Percentiles rank a stretch among this genome's conserved stretches.
These are phyloP conservation scores for Aphanomyces euteiches DNA, from an alignment of 352 stramenopile species.

Conservation along the genomic window DNA sequence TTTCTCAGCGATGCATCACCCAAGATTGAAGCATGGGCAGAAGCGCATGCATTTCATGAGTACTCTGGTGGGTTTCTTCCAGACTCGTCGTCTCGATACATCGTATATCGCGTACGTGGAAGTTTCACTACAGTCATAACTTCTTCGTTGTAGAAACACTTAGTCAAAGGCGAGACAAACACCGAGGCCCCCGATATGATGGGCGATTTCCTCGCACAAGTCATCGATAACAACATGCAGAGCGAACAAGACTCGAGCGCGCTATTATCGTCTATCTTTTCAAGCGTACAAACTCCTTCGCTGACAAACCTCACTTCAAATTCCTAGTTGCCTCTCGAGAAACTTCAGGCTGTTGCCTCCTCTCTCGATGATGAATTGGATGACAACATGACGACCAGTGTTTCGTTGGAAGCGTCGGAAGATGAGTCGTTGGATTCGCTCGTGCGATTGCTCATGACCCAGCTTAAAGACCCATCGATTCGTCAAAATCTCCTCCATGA, in stretches of 20 bases:
- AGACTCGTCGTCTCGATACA: not conserved
- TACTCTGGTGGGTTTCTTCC: slow-evolving; percentile 1
- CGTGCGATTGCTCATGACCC: slow-evolving; percentile 25
- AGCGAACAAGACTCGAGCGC: not conserved
- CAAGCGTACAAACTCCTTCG: not conserved
- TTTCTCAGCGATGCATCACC: slow-evolving; percentile 4
- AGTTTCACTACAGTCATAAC: too few species aligned
- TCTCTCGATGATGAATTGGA: not conserved
- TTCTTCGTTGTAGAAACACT: slow-evolving; percentile 12
- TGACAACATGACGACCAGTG: not conserved
- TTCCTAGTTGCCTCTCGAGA: slow-evolving; percentile 18
- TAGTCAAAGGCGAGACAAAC: not conserved
- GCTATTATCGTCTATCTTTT: slow-evolving; percentile 24
- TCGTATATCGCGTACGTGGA: slow-evolving; percentile 24
- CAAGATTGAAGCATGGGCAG: slow-evolving; percentile 19
- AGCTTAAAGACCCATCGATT: slow-evolving; percentile 7
- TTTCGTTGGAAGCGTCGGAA: not conserved
- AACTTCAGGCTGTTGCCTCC: slow-evolving; percentile 8
- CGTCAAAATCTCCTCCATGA: not conserved
- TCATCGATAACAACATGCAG: not conserved
- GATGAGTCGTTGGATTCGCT: slow-evolving; percentile 15
- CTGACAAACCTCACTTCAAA: not conserved
- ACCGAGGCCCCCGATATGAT: slow-evolving; percentile 7
- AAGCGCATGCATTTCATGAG: not conserved
- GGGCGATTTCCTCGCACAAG: slow-evolving; percentile 27